Evolutionary conservation across 2,329 filamentous ascomycete species (phyloP), one percentile per base, ranked within the genome.

Genomic region (Karstenula rhodostoma): DNA sequence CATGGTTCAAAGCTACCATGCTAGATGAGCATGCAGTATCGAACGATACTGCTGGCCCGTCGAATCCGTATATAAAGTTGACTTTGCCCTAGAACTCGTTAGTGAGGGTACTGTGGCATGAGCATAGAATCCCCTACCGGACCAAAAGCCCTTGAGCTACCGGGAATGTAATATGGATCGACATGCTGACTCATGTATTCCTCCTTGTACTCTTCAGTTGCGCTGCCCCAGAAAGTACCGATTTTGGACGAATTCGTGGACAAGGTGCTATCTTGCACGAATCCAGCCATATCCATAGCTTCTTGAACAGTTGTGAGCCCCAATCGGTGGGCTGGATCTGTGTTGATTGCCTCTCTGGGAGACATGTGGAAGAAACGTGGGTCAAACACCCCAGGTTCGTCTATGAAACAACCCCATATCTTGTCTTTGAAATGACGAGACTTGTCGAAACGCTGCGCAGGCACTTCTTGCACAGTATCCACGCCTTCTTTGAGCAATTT

Each of bases 101-200:
- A n/a, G n/a, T n/a, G n/a, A n/a, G n/a, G n/a, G n/a, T n/a, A n/a
- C n/a, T n/a, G n/a, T n/a, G n/a, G n/a, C n/a, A n/a, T n/a, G n/a
- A n/a, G n/a, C n/a, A n/a, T n/a, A n/a, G n/a, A n/a, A n/a, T n/a
- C n/a, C n/a, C n/a, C n/a, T n/a, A n/a, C n/a, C 75, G 81, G 81
- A 0, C 72, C 70, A 40, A 65, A 67, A 75, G 84, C 85, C n/a
- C 85, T 77, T 8, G 76, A 75, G 29, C 80, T 80, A n/a, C 84
- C 84, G 0, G 85, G 81, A 46, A 87, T 83, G 57, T 6, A 65
- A 51, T 47, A 61, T 10, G 48, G 63, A 54, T 43, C 57, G 60
- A 47, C 64, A 57, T 56, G 59, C 53, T 59, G 56, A 50, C 63
- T 61, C 3, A 60, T 60, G 19, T 68, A 58, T 47, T 64, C 62